Evolutionary conservation across 371 early-diverging fungal species (phyloP).

Genomic region (Furculomyces boomerangus): DNA sequence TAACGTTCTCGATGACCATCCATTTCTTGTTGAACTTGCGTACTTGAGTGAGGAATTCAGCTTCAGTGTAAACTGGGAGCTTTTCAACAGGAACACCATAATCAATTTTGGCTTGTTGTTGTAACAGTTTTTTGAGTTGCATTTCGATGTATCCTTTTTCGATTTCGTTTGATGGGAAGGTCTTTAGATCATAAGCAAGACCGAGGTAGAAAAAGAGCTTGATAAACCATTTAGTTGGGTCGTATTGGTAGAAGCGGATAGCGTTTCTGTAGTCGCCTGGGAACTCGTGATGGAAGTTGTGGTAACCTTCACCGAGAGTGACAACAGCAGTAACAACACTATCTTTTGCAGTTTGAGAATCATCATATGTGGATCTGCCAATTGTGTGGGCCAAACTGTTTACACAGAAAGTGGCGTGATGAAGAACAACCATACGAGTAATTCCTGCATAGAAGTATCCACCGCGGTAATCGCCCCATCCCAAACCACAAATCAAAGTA

Average conservation of each 20-base stretch:
- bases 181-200: conserved; percentile 71
- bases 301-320: conserved; percentile 72
- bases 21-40: conserved; percentile 44
- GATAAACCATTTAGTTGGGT: conserved; percentile 93
- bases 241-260: conserved; percentile 73
- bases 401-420: conserved; percentile 90
- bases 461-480: conserved; percentile 82
- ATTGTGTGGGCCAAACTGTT: conserved; percentile 73
- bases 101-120: conserved; percentile 33
- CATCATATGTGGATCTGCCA: conserved; percentile 67
- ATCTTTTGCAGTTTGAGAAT: conserved; percentile 61
- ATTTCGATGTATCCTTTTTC: conserved; percentile 63
- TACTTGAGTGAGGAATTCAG: conserved; percentile 48
- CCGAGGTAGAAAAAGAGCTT: conserved; percentile 40
- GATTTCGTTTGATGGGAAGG: conserved; percentile 79
- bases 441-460: conserved; percentile 77
- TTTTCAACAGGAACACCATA: conserved; percentile 56
- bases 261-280: conserved; percentile 93
- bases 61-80: conserved; percentile 55
- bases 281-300: conserved; percentile 90
- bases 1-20: conserved; percentile 69
- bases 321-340: conserved; percentile 61
- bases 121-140: conserved; percentile 59
- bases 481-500: conserved; percentile 57
- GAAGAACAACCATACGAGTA: conserved; percentile 58